These are phyloP conservation scores for Podospora didyma DNA, from an alignment of 495 filamentous ascomycete species.

Conservation along the genomic window DNA sequence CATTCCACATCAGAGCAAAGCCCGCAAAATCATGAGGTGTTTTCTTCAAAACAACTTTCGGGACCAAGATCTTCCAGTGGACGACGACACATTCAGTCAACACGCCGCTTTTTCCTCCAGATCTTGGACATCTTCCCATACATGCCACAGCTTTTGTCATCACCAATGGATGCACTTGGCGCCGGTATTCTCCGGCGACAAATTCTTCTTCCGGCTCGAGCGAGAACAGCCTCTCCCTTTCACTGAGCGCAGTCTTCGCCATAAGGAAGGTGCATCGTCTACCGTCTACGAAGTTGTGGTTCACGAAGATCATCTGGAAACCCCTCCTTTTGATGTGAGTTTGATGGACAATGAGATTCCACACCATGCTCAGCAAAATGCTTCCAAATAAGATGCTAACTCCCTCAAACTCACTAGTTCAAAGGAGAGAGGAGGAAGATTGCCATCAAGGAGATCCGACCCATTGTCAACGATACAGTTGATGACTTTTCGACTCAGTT, in stretches of 20 bases:
- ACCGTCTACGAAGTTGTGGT: slow-evolving; percentile 10
- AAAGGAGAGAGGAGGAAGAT: not conserved
- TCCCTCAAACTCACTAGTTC: not conserved
- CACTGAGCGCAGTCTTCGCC: not conserved
- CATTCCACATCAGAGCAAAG: too few species aligned
- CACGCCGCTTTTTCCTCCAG: not conserved
- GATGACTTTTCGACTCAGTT: not conserved
- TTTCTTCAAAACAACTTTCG: too few species aligned
- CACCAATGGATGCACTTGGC: not conserved
- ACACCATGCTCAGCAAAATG: not conserved
- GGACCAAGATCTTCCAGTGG: too few species aligned
- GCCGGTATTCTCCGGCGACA: slow-evolving; percentile 6
- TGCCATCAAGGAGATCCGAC: not conserved
- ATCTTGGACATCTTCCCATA: not conserved
- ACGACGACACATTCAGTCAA: not conserved
- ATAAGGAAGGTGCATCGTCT: not conserved
- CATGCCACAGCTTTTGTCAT: not conserved
- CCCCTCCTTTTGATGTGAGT: slow-evolving; percentile 4
- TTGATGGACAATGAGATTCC: not conserved
- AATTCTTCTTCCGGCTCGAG: slow-evolving; percentile 6
- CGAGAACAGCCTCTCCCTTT: slow-evolving; percentile 6
- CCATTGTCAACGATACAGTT: not conserved
- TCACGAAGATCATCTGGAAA: slow-evolving; percentile 9
- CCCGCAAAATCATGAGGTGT: too few species aligned
- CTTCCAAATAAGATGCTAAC: not conserved